Conservation (phyloP, 305 asterid genomes). For the Ilex paraguariensis region DNA sequence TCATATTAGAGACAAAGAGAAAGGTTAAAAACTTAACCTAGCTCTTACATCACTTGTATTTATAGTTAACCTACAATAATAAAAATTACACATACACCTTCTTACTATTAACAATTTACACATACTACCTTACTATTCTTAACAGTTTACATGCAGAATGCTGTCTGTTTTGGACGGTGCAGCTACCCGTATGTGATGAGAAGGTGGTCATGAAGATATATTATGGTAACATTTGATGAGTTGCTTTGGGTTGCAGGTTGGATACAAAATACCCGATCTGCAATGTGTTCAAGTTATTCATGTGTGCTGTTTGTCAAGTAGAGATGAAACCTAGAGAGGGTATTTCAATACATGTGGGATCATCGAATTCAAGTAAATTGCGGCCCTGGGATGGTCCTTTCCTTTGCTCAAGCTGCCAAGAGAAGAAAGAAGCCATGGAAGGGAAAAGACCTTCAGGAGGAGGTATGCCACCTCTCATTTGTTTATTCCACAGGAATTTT, state of each 20-base stretch:
- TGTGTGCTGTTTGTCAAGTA: conserved; percentile 94
- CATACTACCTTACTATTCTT: no score
- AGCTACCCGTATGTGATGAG: neutral
- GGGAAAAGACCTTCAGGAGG: conserved; percentile 79
- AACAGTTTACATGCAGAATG: no score
- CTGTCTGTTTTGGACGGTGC: no score
- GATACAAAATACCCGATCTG: conserved; percentile 85
- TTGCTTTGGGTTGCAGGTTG: conserved; percentile 44
- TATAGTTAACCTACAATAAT: no score
- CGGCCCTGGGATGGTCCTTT: conserved; percentile 99
- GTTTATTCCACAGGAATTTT: conserved; percentile 2
- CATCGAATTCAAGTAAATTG: conserved; percentile 47
- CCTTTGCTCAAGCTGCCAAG: conserved; percentile 92
- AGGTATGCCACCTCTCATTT: conserved; percentile 33
- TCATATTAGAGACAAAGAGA: no score
- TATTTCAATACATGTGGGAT: conserved; percentile 68
- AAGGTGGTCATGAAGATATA: neutral
- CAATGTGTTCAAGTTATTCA: conserved; percentile 91
- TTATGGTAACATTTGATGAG: conserved; percentile 8
- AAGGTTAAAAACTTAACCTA: no score
- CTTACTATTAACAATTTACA: no score
- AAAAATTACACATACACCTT: no score
- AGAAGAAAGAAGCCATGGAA: conserved; percentile 98
- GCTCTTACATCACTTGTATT: no score
- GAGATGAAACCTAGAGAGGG: conserved; percentile 96